Evolutionary conservation across 495 filamentous ascomycete species (phyloP).

Genomic region (Hyaloscypha variabilis): DNA sequence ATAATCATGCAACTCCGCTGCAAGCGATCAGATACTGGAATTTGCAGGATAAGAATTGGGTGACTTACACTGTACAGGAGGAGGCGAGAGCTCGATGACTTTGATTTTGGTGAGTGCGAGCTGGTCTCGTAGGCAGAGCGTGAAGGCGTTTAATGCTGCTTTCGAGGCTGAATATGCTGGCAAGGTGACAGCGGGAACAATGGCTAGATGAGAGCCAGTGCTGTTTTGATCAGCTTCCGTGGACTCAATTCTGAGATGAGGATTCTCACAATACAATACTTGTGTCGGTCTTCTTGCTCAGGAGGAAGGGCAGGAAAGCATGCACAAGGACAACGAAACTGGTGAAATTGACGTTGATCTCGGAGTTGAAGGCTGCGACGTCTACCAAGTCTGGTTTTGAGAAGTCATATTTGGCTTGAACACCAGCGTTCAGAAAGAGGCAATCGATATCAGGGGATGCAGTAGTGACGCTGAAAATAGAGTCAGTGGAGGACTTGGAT

Average conservation of each 20-base stretch:
- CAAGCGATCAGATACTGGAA: neutral
- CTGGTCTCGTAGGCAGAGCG: constrained; percentile 54
- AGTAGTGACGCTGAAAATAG: constrained; percentile 42
- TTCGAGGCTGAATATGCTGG: constrained; percentile 51
- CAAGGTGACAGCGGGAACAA: constrained; percentile 39
- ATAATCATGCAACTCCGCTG: neutral
- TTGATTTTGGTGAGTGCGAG: constrained; percentile 49
- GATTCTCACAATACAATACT: constrained; percentile 36
- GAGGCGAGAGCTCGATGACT: constrained; percentile 60
- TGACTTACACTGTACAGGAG: constrained; percentile 57
- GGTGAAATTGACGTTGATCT: constrained; percentile 62
- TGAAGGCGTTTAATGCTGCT: constrained; percentile 48
- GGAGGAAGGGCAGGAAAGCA: constrained; percentile 59
- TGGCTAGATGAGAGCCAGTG: constrained; percentile 43
- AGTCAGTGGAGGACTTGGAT: neutral
- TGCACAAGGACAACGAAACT: constrained; percentile 55
- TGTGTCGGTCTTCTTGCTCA: constrained; percentile 41
- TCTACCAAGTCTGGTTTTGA: constrained; percentile 54
- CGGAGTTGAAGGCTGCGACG: constrained; percentile 46
- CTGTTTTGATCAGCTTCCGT: constrained; percentile 13
- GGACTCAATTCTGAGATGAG: neutral
- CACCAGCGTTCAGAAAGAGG: constrained; percentile 48
- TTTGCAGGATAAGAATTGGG: constrained; percentile 16
- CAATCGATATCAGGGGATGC: constrained; percentile 54
- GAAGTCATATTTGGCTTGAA: constrained; percentile 54